Evolutionary conservation across 768 basidiomycete species (phyloP), one percentile per base, ranked within the genome.

Genomic region (Lactifluus rugatus): DNA sequence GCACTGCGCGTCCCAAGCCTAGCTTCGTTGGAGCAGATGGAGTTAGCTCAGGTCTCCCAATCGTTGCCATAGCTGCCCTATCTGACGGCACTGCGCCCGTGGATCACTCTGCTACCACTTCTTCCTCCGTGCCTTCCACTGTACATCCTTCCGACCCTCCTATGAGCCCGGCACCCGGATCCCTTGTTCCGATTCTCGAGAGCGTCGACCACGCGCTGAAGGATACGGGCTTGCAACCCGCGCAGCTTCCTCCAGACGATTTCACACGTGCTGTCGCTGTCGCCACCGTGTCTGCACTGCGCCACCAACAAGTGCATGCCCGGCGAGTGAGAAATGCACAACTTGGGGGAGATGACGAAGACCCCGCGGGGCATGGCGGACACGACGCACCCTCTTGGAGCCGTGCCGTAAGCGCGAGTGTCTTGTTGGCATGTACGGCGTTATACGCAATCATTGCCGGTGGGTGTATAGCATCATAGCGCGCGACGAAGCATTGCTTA

Each of bases 321-420:
- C 74, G 78, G 5, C 79, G 80, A 53, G 66, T 70, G 25, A 76
- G 81, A 45, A 63, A 70, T 48, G 78, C 77, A 3, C 74, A 68
- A 3, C 69, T 63, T 11, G 70, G 61, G 36, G 57, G 56, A 26
- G 83, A 81, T 4, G 74, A 67, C 6, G 62, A 64, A 46, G 83
- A 76, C 5, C 78, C 70, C 34, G 78, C 75, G 36, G 82, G 79
- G 17, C 85, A 87, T 70, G 83, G 82, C 23, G 93, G 90, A 0
- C 96, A 99, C 65, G 95, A 98, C 65, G 95, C 85, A 3, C 96
- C 96, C 6, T 90, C 89, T 46, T 99, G 96, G 96, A 97, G 93
- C 66, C 78, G 96, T 52, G 79, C 77, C 5, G 86, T 85, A 16
- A 95, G 92, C 71, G 88, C 93, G 5, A 93, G 85, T 60, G 95